Evolutionary conservation across 1,284 basidiomycete genomes (phyloP), one percentile per base, ranked within the genome.

Genomic region (Gomphus bonarii): DNA sequence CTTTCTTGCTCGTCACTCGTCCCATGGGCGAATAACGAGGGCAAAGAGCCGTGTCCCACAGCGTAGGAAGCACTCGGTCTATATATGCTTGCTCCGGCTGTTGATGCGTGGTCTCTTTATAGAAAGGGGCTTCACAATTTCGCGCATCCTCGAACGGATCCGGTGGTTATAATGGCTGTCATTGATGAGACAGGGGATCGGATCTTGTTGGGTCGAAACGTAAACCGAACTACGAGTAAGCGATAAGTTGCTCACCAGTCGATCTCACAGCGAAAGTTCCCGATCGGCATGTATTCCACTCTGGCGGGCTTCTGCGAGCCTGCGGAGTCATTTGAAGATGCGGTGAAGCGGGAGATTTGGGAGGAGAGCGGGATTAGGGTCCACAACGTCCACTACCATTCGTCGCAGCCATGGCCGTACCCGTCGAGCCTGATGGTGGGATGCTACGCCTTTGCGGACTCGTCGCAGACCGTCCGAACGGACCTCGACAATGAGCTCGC

Each of bases 401-500:
- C 88, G 50, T 81, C 77, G 42, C 88, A 91, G 66, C 89, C 88
- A 50, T 91, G 88, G 88, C 91, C 91, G 7, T 93, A 82, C 70
- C 92, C 92, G 12, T 83, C 91, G 31, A 95, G 86, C 69, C 73
- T 95, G 33, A 95, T 97, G 93, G 79, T 92, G 20, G 94, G 93
- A 2, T 94, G 91, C 67, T 94, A 85, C 65, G 89, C 89, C 5
- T 77, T 80, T 48, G 86, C 83, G 3, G 88, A 91, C 67, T 75
- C 85, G 1, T 75, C 78, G 10, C 76, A 89, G 62, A 78, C 80
- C 2, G 86, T 98, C 62, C 81, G 92, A 11, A 75, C 81, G 11
- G 95, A 98, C 70, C 78, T 99, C 14, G 95, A 98, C 67, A 95
- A 97, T 64, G 95, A 99, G 73, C 80, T 99, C n/a, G 85, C 89